A percentile compares a stretch with the other conserved stretches of the same genome.
Evolutionary conservation across 768 basidiomycete species (phyloP).

Genomic region (Leccinum subtestaceum): DNA sequence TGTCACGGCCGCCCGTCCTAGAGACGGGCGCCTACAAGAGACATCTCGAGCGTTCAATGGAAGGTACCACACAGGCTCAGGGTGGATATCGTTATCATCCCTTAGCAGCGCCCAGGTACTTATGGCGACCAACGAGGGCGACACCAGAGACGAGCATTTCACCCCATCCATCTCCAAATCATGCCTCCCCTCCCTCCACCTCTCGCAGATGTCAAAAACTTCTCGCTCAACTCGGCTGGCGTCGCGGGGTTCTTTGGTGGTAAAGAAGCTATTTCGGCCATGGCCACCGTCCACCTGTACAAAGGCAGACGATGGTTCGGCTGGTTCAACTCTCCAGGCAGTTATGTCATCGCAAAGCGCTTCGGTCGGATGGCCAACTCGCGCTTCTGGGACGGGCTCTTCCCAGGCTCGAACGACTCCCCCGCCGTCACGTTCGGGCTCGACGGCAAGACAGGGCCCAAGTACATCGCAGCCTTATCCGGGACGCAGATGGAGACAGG

Average conservation of each 20-base stretch:
- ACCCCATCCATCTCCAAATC: not conserved
- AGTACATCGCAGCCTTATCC: conserved; percentile 29
- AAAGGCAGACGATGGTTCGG: conserved; percentile 32
- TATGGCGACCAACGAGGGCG: not conserved
- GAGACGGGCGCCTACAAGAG: not conserved
- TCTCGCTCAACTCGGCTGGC: conserved; percentile 29
- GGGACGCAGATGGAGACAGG: conserved; percentile 28
- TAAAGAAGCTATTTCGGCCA: conserved; percentile 35
- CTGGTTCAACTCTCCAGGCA: conserved; percentile 37
- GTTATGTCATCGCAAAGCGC: conserved; percentile 31
- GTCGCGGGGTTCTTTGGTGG: conserved; percentile 37
- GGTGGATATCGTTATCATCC: too few relatives aligned
- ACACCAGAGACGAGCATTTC: not conserved
- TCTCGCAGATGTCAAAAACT: conserved; percentile 1
- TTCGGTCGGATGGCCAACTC: conserved; percentile 32
- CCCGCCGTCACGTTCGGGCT: conserved; percentile 28
- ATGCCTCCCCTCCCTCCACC: conserved; percentile 17
- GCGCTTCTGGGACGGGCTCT: conserved; percentile 34
- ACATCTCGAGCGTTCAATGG: not conserved
- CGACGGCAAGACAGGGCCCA: conserved; percentile 29
- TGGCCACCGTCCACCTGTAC: conserved; percentile 33
- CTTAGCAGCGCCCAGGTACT: not conserved
- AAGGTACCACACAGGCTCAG: not conserved
- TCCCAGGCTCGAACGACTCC: conserved; percentile 27
- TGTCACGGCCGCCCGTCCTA: not conserved